Base-by-base conservation (phyloP, 2,329 filamentous ascomycete genomes). In the Fusarium chaquense region DNA sequence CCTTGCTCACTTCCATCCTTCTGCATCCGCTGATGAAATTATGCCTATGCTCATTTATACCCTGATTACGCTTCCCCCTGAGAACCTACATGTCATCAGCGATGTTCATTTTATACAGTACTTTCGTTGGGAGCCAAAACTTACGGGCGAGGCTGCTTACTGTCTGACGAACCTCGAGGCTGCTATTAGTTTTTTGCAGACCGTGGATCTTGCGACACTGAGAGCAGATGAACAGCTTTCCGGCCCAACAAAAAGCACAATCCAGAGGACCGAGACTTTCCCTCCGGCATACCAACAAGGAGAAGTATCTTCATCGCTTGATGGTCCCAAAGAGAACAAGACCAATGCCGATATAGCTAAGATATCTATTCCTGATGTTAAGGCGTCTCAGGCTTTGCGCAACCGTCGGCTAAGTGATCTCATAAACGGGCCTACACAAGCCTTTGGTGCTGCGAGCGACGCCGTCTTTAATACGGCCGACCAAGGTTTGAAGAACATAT, bases 31-130 rank as follows among this genome's bases (percentile, higher is more conserved):
- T 4, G 96, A 99, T 77, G 96, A 98, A 80, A 97, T 99, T 57
- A 90, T 99, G 78, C 96, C 96, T 1, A 97, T 97, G 79, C 86
- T 99, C 67, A 99, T 99, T 66, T 99, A 97, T 81, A 93, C 94
- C 0, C 87, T 99, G 64, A 97, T 99, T 77, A 98, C 94, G 4
- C 91, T 94, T 45, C 91, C 93, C 1, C 92, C 94, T 0, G 92
- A 96, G 78, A 88, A 90, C 35, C 90, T 98, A 49, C 93, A 94
- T 78, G 91, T 94, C 58, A 93, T 97, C 76, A 98, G 95, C 83
- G 97, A 99, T 78, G 84, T 97, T n/a, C 89, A 92, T 73, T 99
- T 98, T 78, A 94, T 98, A 71, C 94, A 98, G 77, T 85, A 92
- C 66, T 99, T 99, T 78, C 89, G 96, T 58, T 93, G 93, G 78